Base-by-base conservation (phyloP, 2,329 filamentous ascomycete genomes). In the Cladosporium cucumerinum region DNA sequence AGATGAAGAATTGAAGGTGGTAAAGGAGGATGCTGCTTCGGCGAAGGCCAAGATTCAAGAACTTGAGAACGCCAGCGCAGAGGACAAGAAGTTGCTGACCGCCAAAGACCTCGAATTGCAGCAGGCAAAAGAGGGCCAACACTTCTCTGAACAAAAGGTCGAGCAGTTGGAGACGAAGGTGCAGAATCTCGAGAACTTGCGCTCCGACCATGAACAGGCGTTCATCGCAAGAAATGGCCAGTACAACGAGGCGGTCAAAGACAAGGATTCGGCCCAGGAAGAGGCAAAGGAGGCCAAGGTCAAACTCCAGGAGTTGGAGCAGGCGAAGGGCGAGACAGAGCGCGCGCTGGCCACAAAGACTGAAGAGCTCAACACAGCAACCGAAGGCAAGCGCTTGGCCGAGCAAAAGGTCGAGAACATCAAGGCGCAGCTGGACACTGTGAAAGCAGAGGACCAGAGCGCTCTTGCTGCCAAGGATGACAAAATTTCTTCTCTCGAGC, bases 401-500 rank as follows among this genome's bases (percentile, higher is more conserved):
- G 39, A 64, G 32, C 25, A 64, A 30, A 26, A 57, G 16, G 28
- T 60, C 16, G 64, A 59, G 16, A 39, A 30, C 43, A 8, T 39
- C 3, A 54, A 57, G 46, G 32, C 46, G 7, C 46, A 64, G 66
- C 7, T 62, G 18, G 34, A 55, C 36, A 36, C 28, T 11, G 34
- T 62, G 10, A 70, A 70, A 34, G 34, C 64, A n/a, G 67, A 69
- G 11, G 36, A 63, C 7, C 66, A 71, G 34, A 58, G 55, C 26
- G 57, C 64, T 2, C 51, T 67, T 10, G 55, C 58, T 16, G 65
- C 65, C 5, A 67, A 65, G 28, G 64, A 65, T 39, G 65, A 64
- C 26, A 66, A 66, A n/a, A 48, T 70, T 1, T 26, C 64, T 4
- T 63, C 65, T 30, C 66, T 73, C 18, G 70, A 72, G 49, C 62